Conservation (phyloP, 805 yeast genomes). For the Debaryomyces maramus region DNA sequence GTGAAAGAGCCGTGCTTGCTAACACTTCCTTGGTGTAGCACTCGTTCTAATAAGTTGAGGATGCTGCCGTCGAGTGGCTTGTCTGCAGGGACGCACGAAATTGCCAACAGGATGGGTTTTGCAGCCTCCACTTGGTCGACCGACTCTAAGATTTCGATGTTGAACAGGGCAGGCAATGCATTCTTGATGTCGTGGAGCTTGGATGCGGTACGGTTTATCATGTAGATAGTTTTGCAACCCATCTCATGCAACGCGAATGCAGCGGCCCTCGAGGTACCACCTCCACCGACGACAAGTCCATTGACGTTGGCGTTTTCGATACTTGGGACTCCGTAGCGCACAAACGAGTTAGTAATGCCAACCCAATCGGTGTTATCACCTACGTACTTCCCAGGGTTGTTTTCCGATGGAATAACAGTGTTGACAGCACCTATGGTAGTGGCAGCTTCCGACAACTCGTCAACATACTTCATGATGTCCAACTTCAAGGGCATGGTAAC, state of each 20-base stretch:
- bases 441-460: slow-evolving; percentile 74
- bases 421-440: slow-evolving; percentile 89
- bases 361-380: slow-evolving; percentile 98
- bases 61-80: slow-evolving; percentile 59
- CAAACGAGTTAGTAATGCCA: slow-evolving; percentile 75
- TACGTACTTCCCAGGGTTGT: slow-evolving; percentile 42
- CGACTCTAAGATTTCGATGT: slow-evolving; percentile 57
- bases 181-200: slow-evolving; percentile 60
- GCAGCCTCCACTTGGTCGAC: slow-evolving; percentile 44
- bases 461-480: slow-evolving; percentile 68
- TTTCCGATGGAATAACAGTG: slow-evolving; percentile 62
- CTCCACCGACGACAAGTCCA: slow-evolving; percentile 92
- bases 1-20: slow-evolving; percentile 35
- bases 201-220: slow-evolving; percentile 75
- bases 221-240: slow-evolving; percentile 75
- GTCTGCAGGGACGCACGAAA: slow-evolving; percentile 85
- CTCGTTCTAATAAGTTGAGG: slow-evolving; percentile 46
- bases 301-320: slow-evolving; percentile 34
- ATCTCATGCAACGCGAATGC: slow-evolving; percentile 76
- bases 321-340: slow-evolving; percentile 58
- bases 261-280: slow-evolving; percentile 97
- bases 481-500: slow-evolving; percentile 92
- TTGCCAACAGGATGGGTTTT: slow-evolving; percentile 57
- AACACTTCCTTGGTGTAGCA: slow-evolving; percentile 43
- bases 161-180: slow-evolving; percentile 59